A percentile compares a stretch with the other conserved stretches of the same genome.
These are phyloP conservation scores for Eimeria brunetti DNA, from an alignment of 169 alveolate species.

Conservation along the genomic window DNA sequence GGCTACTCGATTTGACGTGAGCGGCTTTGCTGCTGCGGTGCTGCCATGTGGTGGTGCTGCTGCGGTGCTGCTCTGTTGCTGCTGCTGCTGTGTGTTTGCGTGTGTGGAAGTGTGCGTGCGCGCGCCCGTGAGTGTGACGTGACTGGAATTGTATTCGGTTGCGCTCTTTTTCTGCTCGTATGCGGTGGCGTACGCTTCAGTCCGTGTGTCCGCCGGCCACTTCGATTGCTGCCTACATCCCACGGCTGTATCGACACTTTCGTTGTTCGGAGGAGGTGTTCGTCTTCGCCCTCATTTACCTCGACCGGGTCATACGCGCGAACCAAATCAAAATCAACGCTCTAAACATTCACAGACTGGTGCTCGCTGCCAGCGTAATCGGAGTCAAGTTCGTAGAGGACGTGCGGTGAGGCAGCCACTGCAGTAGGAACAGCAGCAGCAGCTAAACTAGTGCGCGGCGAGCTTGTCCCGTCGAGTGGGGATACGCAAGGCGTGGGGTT, in stretches of 20 bases:
- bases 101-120: background rate
- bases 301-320: conserved; percentile 68
- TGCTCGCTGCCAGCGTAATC: conserved; percentile 58
- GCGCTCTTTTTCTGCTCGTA: background rate
- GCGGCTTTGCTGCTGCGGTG: background rate
- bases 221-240: conserved; percentile 63
- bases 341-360: conserved; percentile 62
- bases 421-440: background rate
- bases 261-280: conserved; percentile 71
- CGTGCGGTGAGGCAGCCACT: conserved; percentile 49
- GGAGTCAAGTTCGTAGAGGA: conserved; percentile 73
- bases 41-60: background rate
- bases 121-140: background rate
- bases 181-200: conserved; percentile 38
- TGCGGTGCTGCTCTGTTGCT: conserved; percentile 5
- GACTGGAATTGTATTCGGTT: background rate
- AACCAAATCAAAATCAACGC: conserved; percentile 70
- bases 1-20: conserved; percentile 62
- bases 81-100: background rate
- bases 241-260: conserved; percentile 69
- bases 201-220: conserved; percentile 66
- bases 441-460: background rate
- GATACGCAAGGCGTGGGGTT: background rate
- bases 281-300: conserved; percentile 62
- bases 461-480: background rate